Conservation (phyloP, 2,329 filamentous ascomycete species). For the Botryotinia globosa region DNA sequence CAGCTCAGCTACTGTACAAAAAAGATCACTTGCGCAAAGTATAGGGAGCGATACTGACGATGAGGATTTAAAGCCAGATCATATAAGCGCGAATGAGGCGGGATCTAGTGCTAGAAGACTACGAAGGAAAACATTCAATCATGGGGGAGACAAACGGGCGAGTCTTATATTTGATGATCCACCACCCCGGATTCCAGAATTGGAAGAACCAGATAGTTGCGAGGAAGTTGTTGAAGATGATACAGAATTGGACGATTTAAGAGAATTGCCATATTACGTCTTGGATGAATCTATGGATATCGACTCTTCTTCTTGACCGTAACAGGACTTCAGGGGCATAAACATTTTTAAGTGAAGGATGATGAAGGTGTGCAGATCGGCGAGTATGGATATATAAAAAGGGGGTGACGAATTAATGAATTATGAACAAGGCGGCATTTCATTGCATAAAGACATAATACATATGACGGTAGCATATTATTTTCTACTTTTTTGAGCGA, state of each 20-base stretch:
- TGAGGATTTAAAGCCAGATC: conserved; percentile 37
- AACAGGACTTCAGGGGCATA: conserved; percentile 2
- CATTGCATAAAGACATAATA: not conserved
- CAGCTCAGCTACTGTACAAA: conserved; percentile 36
- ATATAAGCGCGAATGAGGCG: conserved; percentile 35
- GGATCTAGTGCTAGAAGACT: conserved; percentile 38
- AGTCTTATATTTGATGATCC: conserved; percentile 40
- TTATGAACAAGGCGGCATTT: conserved; percentile 10
- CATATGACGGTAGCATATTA: conserved; percentile 6
- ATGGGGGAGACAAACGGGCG: conserved; percentile 30
- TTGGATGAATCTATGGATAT: conserved; percentile 35
- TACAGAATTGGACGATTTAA: conserved; percentile 25
- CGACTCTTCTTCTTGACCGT: conserved; percentile 25
- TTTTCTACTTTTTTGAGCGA: not conserved
- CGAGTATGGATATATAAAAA: conserved; percentile 2
- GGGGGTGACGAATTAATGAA: conserved; percentile 9
- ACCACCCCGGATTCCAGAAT: conserved; percentile 37
- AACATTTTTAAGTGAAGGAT: conserved; percentile 2
- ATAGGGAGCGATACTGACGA: conserved; percentile 40
- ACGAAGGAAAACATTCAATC: conserved; percentile 30
- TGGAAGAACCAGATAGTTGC: conserved; percentile 38
- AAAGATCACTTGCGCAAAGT: conserved; percentile 37
- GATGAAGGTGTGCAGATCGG: conserved; percentile 16
- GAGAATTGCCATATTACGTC: conserved; percentile 33
- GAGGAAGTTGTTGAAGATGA: conserved; percentile 36